Evolutionary conservation across 345 rosid species (phyloP).

Genomic region (Noccaea caerulescens): DNA sequence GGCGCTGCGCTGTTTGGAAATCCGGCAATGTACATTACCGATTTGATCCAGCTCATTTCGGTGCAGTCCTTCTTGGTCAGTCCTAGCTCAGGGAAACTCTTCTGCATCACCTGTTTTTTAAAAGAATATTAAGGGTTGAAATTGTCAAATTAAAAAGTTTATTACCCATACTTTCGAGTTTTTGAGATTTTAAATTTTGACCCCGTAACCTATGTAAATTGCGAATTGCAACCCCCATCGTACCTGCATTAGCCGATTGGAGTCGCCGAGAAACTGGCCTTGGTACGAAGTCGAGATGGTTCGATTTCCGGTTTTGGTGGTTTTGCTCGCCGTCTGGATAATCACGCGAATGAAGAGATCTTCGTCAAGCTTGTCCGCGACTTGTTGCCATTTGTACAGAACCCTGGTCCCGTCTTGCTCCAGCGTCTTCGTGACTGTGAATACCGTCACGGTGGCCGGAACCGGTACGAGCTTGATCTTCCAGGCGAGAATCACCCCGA

Average conservation of each 20-base stretch:
- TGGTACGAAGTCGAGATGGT: conserved; percentile 51
- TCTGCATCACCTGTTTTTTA: conserved; percentile 47
- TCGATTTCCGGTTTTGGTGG: conserved; percentile 19
- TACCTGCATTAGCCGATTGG: conserved; percentile 47
- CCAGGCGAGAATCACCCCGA: conserved; percentile 70
- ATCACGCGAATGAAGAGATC: conserved; percentile 64
- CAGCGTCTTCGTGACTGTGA: conserved; percentile 55
- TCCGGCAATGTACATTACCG: conserved; percentile 65
- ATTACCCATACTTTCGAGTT: background rate
- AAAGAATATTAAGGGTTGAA: conserved; percentile 4
- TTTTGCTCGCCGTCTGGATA: conserved; percentile 42
- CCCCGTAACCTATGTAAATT: background rate
- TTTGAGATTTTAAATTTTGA: conserved; percentile 4
- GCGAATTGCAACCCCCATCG: background rate
- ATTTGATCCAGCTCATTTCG: conserved; percentile 68
- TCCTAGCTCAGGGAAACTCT: conserved; percentile 69
- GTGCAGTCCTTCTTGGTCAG: conserved; percentile 53
- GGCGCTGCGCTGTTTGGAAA: conserved; percentile 53
- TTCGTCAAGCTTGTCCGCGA: conserved; percentile 56
- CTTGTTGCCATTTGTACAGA: conserved; percentile 62
- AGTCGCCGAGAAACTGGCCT: conserved; percentile 59
- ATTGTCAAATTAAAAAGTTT: background rate
- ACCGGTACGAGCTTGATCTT: conserved; percentile 70
- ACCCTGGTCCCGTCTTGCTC: conserved; percentile 54
- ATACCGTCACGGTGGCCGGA: conserved; percentile 62